A percentile compares a stretch with the other conserved stretches of the same genome.
Evolutionary conservation across 2,329 filamentous ascomycete genomes (phyloP).

Genomic region (Didymella segeticola): DNA sequence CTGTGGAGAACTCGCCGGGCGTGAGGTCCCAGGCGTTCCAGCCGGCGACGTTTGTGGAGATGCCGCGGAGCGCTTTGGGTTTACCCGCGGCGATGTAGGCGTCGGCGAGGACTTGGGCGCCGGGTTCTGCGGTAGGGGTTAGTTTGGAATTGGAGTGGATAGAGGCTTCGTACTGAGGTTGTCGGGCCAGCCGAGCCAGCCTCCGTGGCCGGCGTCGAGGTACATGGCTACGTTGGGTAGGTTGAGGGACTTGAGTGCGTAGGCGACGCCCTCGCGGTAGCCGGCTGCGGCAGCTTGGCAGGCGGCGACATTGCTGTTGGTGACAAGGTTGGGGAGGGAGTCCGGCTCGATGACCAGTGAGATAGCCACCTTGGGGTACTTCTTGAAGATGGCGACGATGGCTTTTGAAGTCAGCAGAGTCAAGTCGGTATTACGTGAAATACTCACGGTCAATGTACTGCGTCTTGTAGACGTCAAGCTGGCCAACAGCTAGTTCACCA

Average conservation of each 20-base stretch:
- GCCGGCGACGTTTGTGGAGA: constrained; percentile 65
- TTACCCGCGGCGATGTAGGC: constrained; percentile 58
- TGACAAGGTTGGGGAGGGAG: constrained; percentile 69
- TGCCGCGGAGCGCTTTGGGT: constrained; percentile 59
- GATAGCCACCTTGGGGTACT: constrained; percentile 56
- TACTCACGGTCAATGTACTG: constrained; percentile 59
- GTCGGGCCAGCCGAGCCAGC: constrained; percentile 70
- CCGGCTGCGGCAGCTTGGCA: constrained; percentile 64
- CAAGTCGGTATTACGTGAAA: background rate
- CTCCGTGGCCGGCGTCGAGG: constrained; percentile 69
- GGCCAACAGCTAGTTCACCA: constrained; percentile 65
- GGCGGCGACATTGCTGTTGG: constrained; percentile 62
- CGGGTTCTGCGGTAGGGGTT: constrained; percentile 47
- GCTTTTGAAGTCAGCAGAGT: constrained; percentile 30
- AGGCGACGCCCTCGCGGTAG: constrained; percentile 65
- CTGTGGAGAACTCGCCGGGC: constrained; percentile 46
- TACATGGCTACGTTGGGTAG: constrained; percentile 70
- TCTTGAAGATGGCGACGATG: constrained; percentile 62
- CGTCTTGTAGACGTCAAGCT: constrained; percentile 58
- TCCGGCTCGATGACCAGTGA: constrained; percentile 63
- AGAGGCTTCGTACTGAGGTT: constrained; percentile 55
- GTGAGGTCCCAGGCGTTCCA: constrained; percentile 62
- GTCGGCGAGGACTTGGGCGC: constrained; percentile 57
- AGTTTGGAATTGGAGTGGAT: background rate
- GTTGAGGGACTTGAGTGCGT: constrained; percentile 65